A percentile compares a stretch with the other conserved stretches of the same genome.
Evolutionary conservation across 116 monocot species (phyloP).

Genomic region (Papilionanthe hybrid): DNA sequence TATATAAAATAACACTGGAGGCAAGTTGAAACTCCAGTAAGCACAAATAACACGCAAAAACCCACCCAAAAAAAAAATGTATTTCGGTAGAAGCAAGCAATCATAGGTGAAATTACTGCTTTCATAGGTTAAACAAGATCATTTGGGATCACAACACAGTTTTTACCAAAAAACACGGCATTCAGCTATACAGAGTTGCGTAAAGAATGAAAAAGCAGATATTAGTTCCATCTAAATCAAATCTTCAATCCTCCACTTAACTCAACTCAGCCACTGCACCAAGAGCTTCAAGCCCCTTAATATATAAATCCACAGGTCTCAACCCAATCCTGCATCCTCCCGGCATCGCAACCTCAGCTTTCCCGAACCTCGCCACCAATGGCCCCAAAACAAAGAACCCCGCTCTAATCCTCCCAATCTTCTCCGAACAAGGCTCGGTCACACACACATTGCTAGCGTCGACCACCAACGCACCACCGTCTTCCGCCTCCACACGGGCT

Average conservation of each 20-base stretch:
- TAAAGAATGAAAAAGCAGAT: neutral
- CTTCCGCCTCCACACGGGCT: slow-evolving; percentile 27
- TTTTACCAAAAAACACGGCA: too few species aligned
- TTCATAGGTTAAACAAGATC: too few species aligned
- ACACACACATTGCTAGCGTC: slow-evolving; percentile 20
- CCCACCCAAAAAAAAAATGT: neutral
- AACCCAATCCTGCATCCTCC: slow-evolving; percentile 45
- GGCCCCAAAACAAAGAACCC: slow-evolving; percentile 51
- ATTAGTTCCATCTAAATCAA: neutral
- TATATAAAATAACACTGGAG: neutral
- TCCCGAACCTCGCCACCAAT: slow-evolving; percentile 41
- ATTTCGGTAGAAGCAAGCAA: neutral
- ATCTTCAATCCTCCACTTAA: slow-evolving; percentile 10
- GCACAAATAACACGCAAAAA: neutral
- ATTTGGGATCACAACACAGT: too few species aligned
- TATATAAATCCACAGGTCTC: slow-evolving; percentile 41
- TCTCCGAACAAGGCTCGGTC: slow-evolving; percentile 24
- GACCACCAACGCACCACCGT: slow-evolving; percentile 16
- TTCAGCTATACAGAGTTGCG: too few species aligned
- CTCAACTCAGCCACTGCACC: slow-evolving; percentile 36
- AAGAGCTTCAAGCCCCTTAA: slow-evolving; percentile 28
- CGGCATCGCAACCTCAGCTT: slow-evolving; percentile 35
- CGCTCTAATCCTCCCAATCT: slow-evolving; percentile 30
- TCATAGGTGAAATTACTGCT: too few species aligned
- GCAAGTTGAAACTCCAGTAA: neutral